Evolutionary conservation across 768 basidiomycete species (phyloP), one percentile per base, ranked within the genome.

Genomic region (Suillus paluster): DNA sequence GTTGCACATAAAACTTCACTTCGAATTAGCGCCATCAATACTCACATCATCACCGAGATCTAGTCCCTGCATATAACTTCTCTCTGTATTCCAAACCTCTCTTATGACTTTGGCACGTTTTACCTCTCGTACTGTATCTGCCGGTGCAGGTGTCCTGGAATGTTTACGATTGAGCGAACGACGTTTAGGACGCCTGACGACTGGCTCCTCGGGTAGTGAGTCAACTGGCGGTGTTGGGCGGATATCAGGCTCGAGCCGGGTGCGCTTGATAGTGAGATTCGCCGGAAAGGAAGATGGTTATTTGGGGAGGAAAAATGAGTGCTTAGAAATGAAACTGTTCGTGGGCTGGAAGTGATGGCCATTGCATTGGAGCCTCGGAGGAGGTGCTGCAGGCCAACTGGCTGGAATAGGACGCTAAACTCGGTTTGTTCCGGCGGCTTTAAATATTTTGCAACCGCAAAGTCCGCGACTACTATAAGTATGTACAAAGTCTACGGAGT

Each of bases 41-140:
- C 87, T 48, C 63, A 93, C 93, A 63, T 87, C 84, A 76, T 95
- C 56, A 95, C 85, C 55, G n/a, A 95, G 79, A 64, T 94, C 91
- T 44, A 95, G 81, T 10, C 93, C 94, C 67, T 88, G 85, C 36
- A 94, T 83, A 67, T 95, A 95, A 0, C 87, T 84, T 67, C 81
- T 85, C 76, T 95, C 94, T 0, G 93, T 94, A 60, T 90, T 86
- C 66, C 86, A 87, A 65, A 95, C 89, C 71, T 95, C 94, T 48
- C 85, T 80, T n/a, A 94, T 80, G 39, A 95, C 81, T 73, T 86
- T 91, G 49, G 82, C 75, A 53, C 89, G 79, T 71, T 89, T 94
- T 44, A 75, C 75, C 49, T 83, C 79, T 53, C 76, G 77, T 52
- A 81, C 79, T 54, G 85, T 81, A 67, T 86, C 80, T 1, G 77